Percentiles rank a stretch among this genome's conserved stretches.
phyloP scores from a whole-genome alignment of 306 rosid genomes.

The Ormosia emarginata region DNA sequence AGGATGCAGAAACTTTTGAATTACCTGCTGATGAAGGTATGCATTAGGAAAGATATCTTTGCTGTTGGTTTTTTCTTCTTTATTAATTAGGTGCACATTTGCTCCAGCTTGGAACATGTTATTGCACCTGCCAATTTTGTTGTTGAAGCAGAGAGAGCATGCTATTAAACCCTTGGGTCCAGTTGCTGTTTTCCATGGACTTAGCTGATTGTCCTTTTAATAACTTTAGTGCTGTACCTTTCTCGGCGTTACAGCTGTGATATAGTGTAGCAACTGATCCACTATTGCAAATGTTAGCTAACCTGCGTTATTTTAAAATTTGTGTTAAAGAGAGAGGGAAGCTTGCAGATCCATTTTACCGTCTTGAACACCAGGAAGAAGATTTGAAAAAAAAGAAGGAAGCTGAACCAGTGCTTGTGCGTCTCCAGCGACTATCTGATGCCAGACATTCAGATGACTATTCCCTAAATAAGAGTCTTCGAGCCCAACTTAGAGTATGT shows the following conservation, averaged over 20 bases:
- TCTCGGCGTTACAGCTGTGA: neutral
- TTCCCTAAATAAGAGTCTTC: conserved; percentile 55
- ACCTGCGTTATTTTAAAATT: neutral
- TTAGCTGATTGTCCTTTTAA: neutral
- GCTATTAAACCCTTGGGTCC: neutral
- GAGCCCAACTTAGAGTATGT: conserved; percentile 74
- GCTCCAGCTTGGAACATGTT: neutral
- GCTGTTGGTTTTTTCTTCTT: neutral
- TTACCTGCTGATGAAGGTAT: conserved; percentile 71
- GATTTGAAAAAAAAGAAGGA: conserved; percentile 81
- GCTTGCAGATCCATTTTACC: conserved; percentile 72
- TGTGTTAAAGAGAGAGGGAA: conserved; percentile 55
- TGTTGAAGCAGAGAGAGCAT: neutral
- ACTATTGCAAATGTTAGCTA: neutral
- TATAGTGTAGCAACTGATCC: neutral
- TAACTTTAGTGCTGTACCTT: neutral
- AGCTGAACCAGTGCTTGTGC: conserved; percentile 73
- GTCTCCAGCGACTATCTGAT: conserved; percentile 69
- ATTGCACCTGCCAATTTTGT: neutral
- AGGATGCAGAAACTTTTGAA: conserved; percentile 68
- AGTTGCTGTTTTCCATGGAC: neutral
- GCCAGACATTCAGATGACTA: conserved; percentile 65
- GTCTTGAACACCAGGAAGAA: conserved; percentile 79
- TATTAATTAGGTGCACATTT: neutral
- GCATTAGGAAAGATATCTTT: neutral